These are phyloP conservation scores for Candida quercuum DNA, from an alignment of 805 yeast genomes.

Conservation along the genomic window DNA sequence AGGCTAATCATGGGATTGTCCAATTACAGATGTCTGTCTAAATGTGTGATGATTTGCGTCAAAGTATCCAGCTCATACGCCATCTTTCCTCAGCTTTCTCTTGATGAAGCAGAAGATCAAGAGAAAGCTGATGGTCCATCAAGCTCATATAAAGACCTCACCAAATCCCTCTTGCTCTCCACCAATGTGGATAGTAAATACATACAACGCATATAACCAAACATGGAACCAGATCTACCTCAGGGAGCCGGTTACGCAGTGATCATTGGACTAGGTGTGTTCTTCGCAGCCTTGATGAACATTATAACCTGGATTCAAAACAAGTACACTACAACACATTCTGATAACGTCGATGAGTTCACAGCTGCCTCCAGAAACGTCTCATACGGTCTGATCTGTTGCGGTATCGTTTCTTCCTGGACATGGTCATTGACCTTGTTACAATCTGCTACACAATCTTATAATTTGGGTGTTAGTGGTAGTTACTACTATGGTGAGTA, in stretches of 20 bases:
- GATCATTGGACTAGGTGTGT: slow-evolving; percentile 65
- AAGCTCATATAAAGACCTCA: no score
- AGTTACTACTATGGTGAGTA: slow-evolving; percentile 20
- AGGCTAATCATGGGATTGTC: no score
- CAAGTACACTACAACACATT: slow-evolving; percentile 26
- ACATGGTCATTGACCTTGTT: slow-evolving; percentile 30
- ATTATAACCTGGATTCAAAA: slow-evolving; percentile 31
- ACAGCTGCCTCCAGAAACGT: slow-evolving; percentile 40
- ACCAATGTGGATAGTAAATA: no score
- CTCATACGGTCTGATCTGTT: slow-evolving; percentile 36
- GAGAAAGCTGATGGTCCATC: no score
- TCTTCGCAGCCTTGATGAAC: slow-evolving; percentile 39
- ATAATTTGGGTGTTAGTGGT: slow-evolving; percentile 27
- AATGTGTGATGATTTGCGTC: no score
- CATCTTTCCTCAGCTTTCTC: no score
- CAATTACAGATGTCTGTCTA: no score
- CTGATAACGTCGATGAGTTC: slow-evolving; percentile 32
- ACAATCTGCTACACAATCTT: slow-evolving; percentile 27
- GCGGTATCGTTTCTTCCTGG: slow-evolving; percentile 40
- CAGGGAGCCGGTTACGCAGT: slow-evolving; percentile 79
- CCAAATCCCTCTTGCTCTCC: no score
- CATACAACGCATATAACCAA: not conserved
- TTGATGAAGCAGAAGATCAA: no score
- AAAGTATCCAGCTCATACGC: no score
- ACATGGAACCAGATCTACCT: slow-evolving; percentile 28